phyloP scores from a whole-genome alignment of 345 rosid genomes.

The Dimocarpus longan region DNA sequence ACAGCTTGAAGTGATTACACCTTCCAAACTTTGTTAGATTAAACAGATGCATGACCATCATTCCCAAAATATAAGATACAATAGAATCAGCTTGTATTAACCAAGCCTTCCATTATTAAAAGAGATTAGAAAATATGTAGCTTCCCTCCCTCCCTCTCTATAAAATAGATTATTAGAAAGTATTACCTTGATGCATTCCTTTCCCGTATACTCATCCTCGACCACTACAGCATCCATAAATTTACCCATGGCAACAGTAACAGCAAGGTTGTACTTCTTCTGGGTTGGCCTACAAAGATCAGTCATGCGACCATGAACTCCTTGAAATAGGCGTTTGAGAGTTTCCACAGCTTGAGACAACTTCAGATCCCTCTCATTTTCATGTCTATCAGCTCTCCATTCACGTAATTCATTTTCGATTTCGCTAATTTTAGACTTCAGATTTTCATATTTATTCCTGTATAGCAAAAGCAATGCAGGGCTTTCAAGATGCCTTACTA shows the following conservation, averaged over 20 bases:
- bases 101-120: not conserved
- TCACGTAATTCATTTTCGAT: slow-evolving; percentile 87
- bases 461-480: slow-evolving; percentile 15
- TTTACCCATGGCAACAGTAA: slow-evolving; percentile 98
- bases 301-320: slow-evolving; percentile 98
- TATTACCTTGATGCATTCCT: slow-evolving; percentile 96
- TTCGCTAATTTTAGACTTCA: slow-evolving; percentile 78
- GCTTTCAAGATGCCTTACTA: not conserved
- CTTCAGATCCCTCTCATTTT: slow-evolving; percentile 88
- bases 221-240: slow-evolving; percentile 99
- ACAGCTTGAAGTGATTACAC: not conserved
- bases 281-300: slow-evolving; percentile 93
- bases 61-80: not conserved
- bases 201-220: slow-evolving; percentile 92
- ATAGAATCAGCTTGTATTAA: not conserved
- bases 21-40: not conserved
- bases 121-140: not conserved
- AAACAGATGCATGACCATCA: not conserved
- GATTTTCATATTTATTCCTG: slow-evolving; percentile 70
- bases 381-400: slow-evolving; percentile 87
- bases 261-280: slow-evolving; percentile 94
- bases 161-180: slow-evolving; percentile 2
- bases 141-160: not conserved
- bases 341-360: slow-evolving; percentile 90
- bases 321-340: slow-evolving; percentile 88